These are phyloP conservation scores for Magnusiomyces tetraspermus DNA, from an alignment of 1,139 yeast genomes.

Conservation along the genomic window DNA sequence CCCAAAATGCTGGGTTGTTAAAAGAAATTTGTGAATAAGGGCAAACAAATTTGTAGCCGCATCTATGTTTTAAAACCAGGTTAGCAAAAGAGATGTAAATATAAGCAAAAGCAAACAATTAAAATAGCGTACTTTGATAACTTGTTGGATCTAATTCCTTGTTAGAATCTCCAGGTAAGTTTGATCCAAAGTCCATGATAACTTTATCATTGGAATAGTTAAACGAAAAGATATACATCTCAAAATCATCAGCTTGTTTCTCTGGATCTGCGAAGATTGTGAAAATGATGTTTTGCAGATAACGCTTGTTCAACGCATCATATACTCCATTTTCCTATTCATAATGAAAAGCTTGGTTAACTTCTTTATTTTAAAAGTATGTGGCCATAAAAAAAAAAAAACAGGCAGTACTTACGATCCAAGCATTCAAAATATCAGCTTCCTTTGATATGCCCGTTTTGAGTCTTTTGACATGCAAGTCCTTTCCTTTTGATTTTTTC, in stretches of 20 bases:
- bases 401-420: conserved; percentile 11
- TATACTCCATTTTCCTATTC: conserved; percentile 10
- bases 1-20: conserved; percentile 11
- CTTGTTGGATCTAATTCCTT: background rate
- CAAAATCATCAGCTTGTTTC: conserved; percentile 7
- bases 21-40: conserved; percentile 10
- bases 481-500: conserved; percentile 1
- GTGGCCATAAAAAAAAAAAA: background rate
- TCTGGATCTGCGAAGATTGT: conserved; percentile 10
- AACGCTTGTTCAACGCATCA: conserved; percentile 14
- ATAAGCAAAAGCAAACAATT: background rate
- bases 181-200: conserved; percentile 5
- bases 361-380: too few relatives aligned
- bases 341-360: background rate
- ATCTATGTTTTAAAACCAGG: conserved; percentile 5
- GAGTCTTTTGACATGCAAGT: conserved; percentile 11
- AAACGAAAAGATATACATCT: conserved; percentile 12
- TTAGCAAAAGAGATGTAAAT: background rate
- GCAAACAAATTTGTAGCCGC: conserved; percentile 9
- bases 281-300: conserved; percentile 10
- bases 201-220: conserved; percentile 9
- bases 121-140: conserved; percentile 7
- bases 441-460: conserved; percentile 10
- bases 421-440: conserved; percentile 10
- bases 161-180: background rate